Conservation (phyloP, 192 early-diverging fungal genomes). For the Glomus cerebriforme region DNA sequence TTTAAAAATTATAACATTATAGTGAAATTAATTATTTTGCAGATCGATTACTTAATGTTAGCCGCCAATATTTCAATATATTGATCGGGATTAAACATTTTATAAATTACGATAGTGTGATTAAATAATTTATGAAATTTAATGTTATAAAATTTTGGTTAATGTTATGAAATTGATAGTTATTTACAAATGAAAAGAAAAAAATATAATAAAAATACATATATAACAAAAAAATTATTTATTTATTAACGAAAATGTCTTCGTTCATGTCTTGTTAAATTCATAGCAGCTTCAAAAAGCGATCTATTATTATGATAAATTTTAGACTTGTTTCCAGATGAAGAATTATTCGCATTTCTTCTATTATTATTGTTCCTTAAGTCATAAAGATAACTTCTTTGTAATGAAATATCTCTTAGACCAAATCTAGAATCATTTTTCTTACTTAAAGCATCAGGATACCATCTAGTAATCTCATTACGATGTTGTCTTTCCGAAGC, state of each 20-base stretch:
- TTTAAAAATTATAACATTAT: too few species aligned
- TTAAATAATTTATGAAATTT: too few species aligned
- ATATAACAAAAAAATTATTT: not conserved
- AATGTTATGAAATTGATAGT: too few species aligned
- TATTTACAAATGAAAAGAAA: too few species aligned
- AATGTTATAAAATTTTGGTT: too few species aligned
- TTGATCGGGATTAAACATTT: too few species aligned
- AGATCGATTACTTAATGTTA: too few species aligned
- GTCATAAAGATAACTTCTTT: conserved; percentile 28
- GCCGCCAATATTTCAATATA: too few species aligned
- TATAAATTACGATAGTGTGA: too few species aligned
- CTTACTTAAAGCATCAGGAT: conserved; percentile 14
- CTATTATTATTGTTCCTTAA: conserved; percentile 7
- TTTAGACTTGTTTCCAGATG: not conserved
- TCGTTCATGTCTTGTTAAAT: not conserved
- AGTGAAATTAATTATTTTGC: too few species aligned
- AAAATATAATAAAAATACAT: too few species aligned
- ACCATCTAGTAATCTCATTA: conserved; percentile 28
- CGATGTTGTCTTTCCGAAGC: conserved; percentile 30
- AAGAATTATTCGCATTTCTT: not conserved
- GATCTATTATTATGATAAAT: not conserved
- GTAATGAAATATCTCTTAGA: not conserved
- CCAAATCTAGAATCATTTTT: conserved; percentile 32
- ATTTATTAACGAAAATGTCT: not conserved
- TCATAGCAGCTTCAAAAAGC: not conserved